Evolutionary conservation across 768 basidiomycete genomes (phyloP), one percentile per base, ranked within the genome.

Genomic region (Tremella fuciformis): DNA sequence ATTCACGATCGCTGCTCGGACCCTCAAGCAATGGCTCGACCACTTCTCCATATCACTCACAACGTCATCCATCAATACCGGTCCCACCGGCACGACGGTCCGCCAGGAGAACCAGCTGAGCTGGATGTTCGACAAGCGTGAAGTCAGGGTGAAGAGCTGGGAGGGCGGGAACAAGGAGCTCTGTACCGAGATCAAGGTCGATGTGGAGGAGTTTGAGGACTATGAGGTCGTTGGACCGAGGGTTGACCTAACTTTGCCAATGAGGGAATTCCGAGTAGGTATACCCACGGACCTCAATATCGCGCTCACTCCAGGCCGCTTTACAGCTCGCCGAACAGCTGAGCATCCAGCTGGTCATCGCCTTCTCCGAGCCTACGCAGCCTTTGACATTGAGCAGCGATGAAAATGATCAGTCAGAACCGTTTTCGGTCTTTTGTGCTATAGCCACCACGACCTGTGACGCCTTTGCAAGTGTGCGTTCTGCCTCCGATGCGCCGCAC

Each of bases 261-360:
- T 77, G 69, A 69, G 60, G 44, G 76, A 77, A 56, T 77, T 77
- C 53, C 64, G 70, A 49, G 76, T 77, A 59, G 63, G 75, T 62
- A 7, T 21, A 15, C n/a, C 26, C n/a, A 19, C 25, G 8, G 3
- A 29, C 9, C 49, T 50, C 42, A 8, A 6, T 22, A 46, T 15
- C n/a, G 6, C 7, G n/a, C 42, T 46, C 29, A 22, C n/a, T 16
- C 40, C 55, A 76, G 75, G 73, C 73, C 1, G 64, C 72, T 2
- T 57, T 77, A 8, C 54, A 67, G 11, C 48, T 77, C 1, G 74
- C 76, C 13, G 76, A 77, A 25, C 60, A 63, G 7, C 60, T 75
- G 13, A 57, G 58, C 13, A 68, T 74, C 49, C 62, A 63, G 3
- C 60, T 77, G 18, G 62, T 62, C 18, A 56, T 68, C 39, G 59